A percentile compares a stretch with the other conserved stretches of the same genome.
Conservation (phyloP, 257 asterid species). For the Catharanthus roseus region DNA sequence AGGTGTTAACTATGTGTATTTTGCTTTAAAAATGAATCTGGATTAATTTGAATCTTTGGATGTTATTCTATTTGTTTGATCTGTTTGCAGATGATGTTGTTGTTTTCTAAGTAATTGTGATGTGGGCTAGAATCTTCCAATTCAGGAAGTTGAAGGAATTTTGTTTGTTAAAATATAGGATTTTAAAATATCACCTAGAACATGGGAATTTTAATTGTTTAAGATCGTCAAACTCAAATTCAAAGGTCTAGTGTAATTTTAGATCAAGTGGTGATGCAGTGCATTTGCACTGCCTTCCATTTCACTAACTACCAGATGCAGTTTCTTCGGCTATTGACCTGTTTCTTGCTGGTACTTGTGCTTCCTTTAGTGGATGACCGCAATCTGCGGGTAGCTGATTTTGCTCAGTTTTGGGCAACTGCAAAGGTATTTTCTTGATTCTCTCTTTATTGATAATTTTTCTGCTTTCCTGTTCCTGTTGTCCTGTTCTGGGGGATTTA, state of each 20-base stretch:
- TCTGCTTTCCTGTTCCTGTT: conserved; percentile 18
- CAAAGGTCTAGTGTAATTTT: conserved; percentile 38
- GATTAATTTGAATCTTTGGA: neutral
- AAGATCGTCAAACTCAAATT: conserved; percentile 37
- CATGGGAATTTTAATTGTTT: conserved; percentile 14
- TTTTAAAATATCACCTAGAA: conserved; percentile 26
- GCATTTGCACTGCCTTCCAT: conserved; percentile 78
- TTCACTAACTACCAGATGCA: conserved; percentile 95
- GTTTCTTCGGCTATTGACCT: conserved; percentile 93
- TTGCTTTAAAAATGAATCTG: conserved; percentile 1
- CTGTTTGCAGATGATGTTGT: neutral
- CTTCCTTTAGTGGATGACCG: conserved; percentile 99
- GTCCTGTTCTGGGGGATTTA: conserved; percentile 5
- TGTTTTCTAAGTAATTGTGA: conserved; percentile 5
- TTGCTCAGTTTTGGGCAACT: conserved; percentile 99
- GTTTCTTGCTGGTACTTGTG: conserved; percentile 96
- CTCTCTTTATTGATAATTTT: conserved; percentile 42
- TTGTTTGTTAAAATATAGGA: conserved; percentile 14
- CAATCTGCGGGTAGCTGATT: conserved; percentile 99
- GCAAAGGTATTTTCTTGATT: conserved; percentile 93
- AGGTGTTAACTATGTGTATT: neutral
- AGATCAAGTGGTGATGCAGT: conserved; percentile 81
- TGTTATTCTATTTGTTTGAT: conserved; percentile 3
- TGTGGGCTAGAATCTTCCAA: conserved; percentile 4
- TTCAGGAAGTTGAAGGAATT: neutral